Percentiles rank a stretch among this genome's conserved stretches.
Conservation (phyloP, 257 asterid species). For the Ajuga chamaepitys region DNA sequence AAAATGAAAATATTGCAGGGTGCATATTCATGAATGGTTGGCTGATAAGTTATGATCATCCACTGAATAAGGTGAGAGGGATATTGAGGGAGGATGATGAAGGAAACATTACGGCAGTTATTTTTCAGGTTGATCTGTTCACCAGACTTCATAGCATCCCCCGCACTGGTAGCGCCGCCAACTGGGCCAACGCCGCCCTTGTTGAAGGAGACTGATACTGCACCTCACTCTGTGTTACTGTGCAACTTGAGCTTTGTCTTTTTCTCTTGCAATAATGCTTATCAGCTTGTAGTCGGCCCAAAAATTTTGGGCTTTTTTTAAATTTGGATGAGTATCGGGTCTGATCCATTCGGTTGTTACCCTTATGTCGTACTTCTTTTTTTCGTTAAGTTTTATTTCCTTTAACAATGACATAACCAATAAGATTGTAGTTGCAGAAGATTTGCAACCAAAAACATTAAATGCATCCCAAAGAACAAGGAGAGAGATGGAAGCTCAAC, state of each 20-base stretch:
- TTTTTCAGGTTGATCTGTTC: conserved; percentile 54
- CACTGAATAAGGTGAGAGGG: conserved; percentile 46
- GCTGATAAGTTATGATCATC: conserved; percentile 55
- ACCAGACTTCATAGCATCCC: conserved; percentile 50
- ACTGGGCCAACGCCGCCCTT: conserved; percentile 40
- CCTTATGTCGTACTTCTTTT: too few relatives aligned
- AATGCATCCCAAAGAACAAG: too few relatives aligned
- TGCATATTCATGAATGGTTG: conserved; percentile 46
- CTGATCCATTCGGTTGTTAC: too few relatives aligned
- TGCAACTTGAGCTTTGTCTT: background rate
- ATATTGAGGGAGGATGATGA: conserved; percentile 34
- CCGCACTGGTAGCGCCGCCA: conserved; percentile 53
- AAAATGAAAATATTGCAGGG: conserved; percentile 28
- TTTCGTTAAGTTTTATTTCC: too few relatives aligned
- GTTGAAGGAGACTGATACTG: conserved; percentile 26
- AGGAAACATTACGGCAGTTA: conserved; percentile 29
- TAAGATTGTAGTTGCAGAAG: too few relatives aligned
- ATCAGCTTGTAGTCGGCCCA: background rate
- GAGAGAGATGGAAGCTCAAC: too few relatives aligned
- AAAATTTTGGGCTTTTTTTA: too few relatives aligned
- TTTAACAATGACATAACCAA: too few relatives aligned
- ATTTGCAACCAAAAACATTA: too few relatives aligned
- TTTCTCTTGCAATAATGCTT: background rate
- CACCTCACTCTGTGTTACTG: background rate
- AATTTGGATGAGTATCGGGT: too few relatives aligned